Evolutionary conservation across 768 basidiomycete genomes (phyloP).

Genomic region (Crucibulum laeve): DNA sequence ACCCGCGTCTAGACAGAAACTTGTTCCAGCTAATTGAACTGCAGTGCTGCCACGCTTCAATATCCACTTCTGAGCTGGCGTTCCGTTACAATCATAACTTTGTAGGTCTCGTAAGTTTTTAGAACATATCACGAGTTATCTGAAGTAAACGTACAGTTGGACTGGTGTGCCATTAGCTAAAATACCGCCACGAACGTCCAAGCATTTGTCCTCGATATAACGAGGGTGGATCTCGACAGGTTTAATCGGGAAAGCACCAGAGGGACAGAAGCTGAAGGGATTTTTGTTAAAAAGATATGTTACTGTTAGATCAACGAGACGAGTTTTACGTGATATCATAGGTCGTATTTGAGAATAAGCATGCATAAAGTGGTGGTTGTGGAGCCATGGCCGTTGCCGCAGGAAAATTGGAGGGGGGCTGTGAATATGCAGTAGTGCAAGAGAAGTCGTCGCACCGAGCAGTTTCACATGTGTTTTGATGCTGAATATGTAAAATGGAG

Average conservation of each 20-base stretch:
- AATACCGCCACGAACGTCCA: neutral
- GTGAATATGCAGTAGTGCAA: too few species aligned
- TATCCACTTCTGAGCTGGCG: conserved; percentile 1
- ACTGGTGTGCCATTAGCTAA: conserved; percentile 2
- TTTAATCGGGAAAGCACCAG: neutral
- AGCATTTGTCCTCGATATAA: neutral
- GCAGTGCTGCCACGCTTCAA: neutral
- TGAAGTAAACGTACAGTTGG: neutral
- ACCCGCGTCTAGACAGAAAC: conserved; percentile 1
- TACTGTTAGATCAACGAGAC: too few species aligned
- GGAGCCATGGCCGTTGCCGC: too few species aligned
- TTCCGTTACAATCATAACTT: conserved; percentile 2
- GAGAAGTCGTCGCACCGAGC: too few species aligned
- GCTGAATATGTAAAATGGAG: too few species aligned
- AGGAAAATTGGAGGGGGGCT: too few species aligned
- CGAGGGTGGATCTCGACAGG: neutral
- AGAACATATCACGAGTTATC: neutral
- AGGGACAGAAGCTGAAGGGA: neutral
- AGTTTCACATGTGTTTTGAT: too few species aligned
- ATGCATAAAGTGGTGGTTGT: too few species aligned
- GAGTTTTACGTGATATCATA: too few species aligned
- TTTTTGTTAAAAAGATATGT: too few species aligned
- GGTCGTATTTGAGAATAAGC: too few species aligned
- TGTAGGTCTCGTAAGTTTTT: neutral
- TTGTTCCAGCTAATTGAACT: neutral